Conservation (phyloP, 805 yeast species). For the Wickerhamomyces ciferrii region DNA sequence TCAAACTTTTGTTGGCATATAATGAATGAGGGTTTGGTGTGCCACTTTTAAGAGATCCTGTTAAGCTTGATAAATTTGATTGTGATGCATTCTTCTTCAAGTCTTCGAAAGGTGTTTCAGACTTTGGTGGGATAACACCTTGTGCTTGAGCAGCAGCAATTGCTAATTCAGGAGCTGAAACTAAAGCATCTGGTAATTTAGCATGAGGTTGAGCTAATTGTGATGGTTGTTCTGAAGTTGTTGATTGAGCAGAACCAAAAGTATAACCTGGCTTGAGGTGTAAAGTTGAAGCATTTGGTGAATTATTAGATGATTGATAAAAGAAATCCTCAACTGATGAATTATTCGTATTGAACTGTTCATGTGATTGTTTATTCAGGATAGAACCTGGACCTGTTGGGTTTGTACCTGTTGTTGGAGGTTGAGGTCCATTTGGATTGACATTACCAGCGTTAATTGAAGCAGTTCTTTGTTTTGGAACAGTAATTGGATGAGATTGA, state of each 20-base stretch:
- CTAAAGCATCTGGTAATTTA: background rate
- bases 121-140: background rate
- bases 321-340: conserved; percentile 23
- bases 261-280: background rate
- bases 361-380: conserved; percentile 1
- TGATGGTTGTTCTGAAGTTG: background rate
- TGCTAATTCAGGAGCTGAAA: background rate
- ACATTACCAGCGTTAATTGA: conserved; percentile 8
- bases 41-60: background rate
- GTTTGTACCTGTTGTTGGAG: conserved; percentile 9
- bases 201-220: background rate
- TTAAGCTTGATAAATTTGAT: background rate
- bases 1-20: background rate
- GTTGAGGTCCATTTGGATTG: conserved; percentile 4
- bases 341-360: conserved; percentile 6
- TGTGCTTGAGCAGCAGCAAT: background rate
- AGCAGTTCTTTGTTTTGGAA: conserved; percentile 7
- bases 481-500: conserved; percentile 16
- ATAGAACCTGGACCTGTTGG: background rate
- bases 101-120: background rate
- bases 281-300: conserved; percentile 1
- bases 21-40: background rate
- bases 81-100: background rate
- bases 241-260: background rate
- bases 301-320: conserved; percentile 8